These are phyloP conservation scores for Podila horticola DNA, from an alignment of 192 early-diverging fungal species.

Conservation along the genomic window DNA sequence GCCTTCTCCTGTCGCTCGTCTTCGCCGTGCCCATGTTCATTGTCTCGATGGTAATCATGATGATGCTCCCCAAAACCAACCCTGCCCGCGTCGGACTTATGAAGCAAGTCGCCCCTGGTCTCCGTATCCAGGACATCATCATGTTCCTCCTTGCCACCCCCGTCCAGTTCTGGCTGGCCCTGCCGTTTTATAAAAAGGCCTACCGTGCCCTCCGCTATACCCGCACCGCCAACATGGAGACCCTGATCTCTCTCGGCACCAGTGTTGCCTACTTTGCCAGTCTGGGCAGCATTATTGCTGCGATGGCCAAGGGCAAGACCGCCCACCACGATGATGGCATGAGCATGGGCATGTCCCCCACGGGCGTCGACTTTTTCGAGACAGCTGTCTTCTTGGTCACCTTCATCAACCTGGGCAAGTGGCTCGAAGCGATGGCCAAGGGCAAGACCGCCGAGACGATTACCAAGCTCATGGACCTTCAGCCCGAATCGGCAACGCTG, in stretches of 20 bases:
- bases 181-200: constrained; percentile 74
- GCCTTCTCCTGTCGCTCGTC: constrained; percentile 61
- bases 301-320: constrained; percentile 47
- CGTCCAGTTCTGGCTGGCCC: constrained; percentile 78
- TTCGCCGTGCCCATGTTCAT: constrained; percentile 78
- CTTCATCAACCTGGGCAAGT: constrained; percentile 86
- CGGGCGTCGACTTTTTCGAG: constrained; percentile 76
- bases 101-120: constrained; percentile 62
- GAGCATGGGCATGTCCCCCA: constrained; percentile 8
- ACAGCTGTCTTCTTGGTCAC: constrained; percentile 80
- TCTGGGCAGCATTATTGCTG: constrained; percentile 59
- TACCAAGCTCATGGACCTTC: constrained; percentile 76
- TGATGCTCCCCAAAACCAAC: constrained; percentile 66
- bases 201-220: constrained; percentile 69
- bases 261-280: constrained; percentile 78
- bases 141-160: constrained; percentile 72
- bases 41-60: constrained; percentile 78
- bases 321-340: constrained; percentile 15
- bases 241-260: constrained; percentile 78
- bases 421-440: constrained; percentile 81
- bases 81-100: constrained; percentile 55
- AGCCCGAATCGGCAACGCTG: constrained; percentile 76
- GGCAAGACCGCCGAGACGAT: constrained; percentile 83
- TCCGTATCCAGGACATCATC: constrained; percentile 63
- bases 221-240: constrained; percentile 83